Evolutionary conservation across 345 rosid genomes (phyloP).

Genomic region (Pistacia vera): DNA sequence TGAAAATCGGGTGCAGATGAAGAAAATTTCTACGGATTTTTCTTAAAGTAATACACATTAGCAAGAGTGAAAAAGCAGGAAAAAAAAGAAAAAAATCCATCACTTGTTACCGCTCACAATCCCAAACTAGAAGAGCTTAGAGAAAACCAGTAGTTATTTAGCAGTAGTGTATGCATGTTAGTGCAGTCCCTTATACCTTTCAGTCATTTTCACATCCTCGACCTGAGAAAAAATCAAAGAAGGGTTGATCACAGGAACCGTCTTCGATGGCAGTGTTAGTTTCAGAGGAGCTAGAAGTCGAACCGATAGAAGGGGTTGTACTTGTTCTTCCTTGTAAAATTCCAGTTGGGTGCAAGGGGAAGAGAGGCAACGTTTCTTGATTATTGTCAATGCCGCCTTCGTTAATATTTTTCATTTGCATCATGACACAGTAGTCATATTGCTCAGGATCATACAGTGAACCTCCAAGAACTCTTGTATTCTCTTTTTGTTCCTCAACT

Average conservation of each 20-base stretch:
- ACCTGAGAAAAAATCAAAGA: slow-evolving; percentile 46
- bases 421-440: not conserved
- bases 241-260: slow-evolving; percentile 23
- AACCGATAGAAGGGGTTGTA: slow-evolving; percentile 7
- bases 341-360: slow-evolving; percentile 65
- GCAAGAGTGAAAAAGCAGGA: not conserved
- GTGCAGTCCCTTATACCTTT: not conserved
- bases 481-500: slow-evolving; percentile 19
- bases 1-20: not conserved
- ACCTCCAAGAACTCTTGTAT: not conserved
- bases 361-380: slow-evolving; percentile 48
- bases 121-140: not conserved
- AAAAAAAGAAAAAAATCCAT: not conserved
- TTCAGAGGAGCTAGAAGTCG: slow-evolving; percentile 16
- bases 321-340: slow-evolving; percentile 18
- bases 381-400: not conserved
- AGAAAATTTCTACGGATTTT: not conserved
- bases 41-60: too few species aligned
- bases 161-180: not conserved
- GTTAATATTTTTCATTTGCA: not conserved
- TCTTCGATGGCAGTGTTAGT: slow-evolving; percentile 12
- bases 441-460: slow-evolving; percentile 13
- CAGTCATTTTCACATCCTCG: not conserved
- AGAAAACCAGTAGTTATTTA: not conserved
- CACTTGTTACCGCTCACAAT: not conserved